Percentiles rank a stretch among this genome's conserved stretches.
phyloP scores from a whole-genome alignment of 2,329 filamentous ascomycete genomes.

The Diaporthe helianthi region DNA sequence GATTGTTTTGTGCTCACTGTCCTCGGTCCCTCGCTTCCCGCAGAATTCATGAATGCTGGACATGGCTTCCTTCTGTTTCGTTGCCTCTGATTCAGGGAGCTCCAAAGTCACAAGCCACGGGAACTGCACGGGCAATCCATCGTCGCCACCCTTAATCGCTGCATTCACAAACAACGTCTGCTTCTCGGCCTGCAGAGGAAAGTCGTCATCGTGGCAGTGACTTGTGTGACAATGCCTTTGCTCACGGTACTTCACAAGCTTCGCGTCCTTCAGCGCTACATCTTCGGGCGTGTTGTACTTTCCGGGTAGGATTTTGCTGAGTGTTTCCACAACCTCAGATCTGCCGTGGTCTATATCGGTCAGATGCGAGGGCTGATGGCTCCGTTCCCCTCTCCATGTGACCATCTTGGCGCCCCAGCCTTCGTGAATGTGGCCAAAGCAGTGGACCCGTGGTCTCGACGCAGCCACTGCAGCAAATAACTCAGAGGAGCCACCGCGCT shows the following conservation, averaged over 20 bases:
- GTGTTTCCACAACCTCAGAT: constrained; percentile 47
- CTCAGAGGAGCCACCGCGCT: constrained; percentile 50
- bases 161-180: constrained; percentile 65
- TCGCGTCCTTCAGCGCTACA: constrained; percentile 31
- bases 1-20: too few relatives aligned
- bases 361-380: constrained; percentile 50
- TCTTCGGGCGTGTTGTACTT: neutral
- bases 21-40: too few relatives aligned
- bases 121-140: constrained; percentile 31
- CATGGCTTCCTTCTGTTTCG: too few relatives aligned
- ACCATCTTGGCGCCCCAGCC: constrained; percentile 63
- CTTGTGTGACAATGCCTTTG: constrained; percentile 43
- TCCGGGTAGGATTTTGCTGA: constrained; percentile 38
- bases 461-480: constrained; percentile 55
- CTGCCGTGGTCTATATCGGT: constrained; percentile 55
- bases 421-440: constrained; percentile 67
- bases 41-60: too few relatives aligned
- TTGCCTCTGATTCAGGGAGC: constrained; percentile 24
- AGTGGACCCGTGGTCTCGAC: constrained; percentile 56
- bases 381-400: constrained; percentile 51
- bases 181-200: constrained; percentile 43
- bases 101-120: constrained; percentile 38
- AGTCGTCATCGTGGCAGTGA: constrained; percentile 42
- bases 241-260: constrained; percentile 8
- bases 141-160: constrained; percentile 48